Base-by-base conservation (phyloP, 2,329 filamentous ascomycete genomes). In the Colletotrichum sojae region DNA sequence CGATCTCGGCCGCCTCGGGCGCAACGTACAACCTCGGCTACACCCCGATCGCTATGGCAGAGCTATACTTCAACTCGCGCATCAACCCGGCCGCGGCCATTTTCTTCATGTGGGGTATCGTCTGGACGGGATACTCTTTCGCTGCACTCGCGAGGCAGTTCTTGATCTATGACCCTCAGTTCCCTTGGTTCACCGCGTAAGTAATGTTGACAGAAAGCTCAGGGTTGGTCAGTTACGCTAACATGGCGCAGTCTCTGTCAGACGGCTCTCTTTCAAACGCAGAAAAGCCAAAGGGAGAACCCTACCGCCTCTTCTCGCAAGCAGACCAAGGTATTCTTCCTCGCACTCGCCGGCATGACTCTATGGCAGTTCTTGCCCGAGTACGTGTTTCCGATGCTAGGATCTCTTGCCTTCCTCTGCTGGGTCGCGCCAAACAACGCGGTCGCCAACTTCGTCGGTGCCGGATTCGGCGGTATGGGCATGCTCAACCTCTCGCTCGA, bases 381-480 rank as follows among this genome's bases (percentile, higher is more conserved):
- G 43, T 69, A 59, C 25, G 49, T 66, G 6, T 69, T 66, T 22
- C 66, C 66, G 10, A 69, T 66, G 66, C 27, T 69, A 16, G 61
- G 66, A n/a, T 69, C 66, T 5, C 15, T 69, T n/a, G 88, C 88
- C 39, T 90, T 88, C 78, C 79, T 88, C 40, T 90, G 88, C 56
- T 91, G 83, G 82, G 86, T 90, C 67, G 86, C 85, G 12, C 89
- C 89, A 4, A 81, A 89, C 58, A 89, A 84, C 66, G 80, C 86
- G 3, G 75, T 88, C 13, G 77, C 90, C 69, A 90, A 90, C 75
- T 88, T 90, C 76, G 74, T 91, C 13, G 90, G 90, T 69, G 89
- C 88, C 9, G 86, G 86, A 1, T 83, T 82, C 71, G 86, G 86
- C 16, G 88, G 89, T 1, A 80, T 90, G 36, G 89, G 88, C 1